Evolutionary conservation across 2,329 filamentous ascomycete genomes (phyloP), one percentile per base, ranked within the genome.

Genomic region (Graphiopsis chlorocephala): DNA sequence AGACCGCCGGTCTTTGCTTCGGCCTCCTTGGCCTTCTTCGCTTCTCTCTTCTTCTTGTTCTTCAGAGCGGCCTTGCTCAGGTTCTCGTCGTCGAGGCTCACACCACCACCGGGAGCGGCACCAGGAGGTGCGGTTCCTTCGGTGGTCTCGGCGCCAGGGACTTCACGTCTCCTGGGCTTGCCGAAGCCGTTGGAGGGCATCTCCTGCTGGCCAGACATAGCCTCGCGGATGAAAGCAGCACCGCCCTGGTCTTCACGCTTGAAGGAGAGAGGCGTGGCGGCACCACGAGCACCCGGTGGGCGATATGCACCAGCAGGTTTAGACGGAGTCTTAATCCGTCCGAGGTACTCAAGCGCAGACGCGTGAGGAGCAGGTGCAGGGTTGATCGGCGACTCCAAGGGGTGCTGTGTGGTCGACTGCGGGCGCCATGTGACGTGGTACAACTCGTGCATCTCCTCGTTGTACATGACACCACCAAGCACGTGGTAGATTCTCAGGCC

Each of bases 281-380:
- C 88, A 61, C 95, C 95, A 70, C 95, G 90, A 29, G 95, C 95
- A 70, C 95, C 95, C 2, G 95, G 95, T 45, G 95, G 95, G 55
- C 95, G 90, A 77, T 99, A 99, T 3, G 95, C 95, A 70, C 95
- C 95, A n/a, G 92, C 93, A 52, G 95, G 93, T 82, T 99, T 99
- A 67, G 92, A 95, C 4, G 95, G 93, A 4, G 93, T 94, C 85
- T 98, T 98, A 73, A 91, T 88, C 3, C 90, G 93, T 69, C 88
- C 90, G 61, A 97, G 84, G 74, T 93, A 97, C 1, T 88, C 86
- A 35, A 90, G 79, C 12, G 94, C 95, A 35, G 94, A 98, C 8
- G 88, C 77, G 76, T 99, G 95, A 10, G 94, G 90, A 3, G 83
- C 82, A 7, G 94, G 94, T 25, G 93, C 81, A 12, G 89, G 85